Evolutionary conservation across 192 early-diverging fungal species (phyloP), one percentile per base, ranked within the genome.

Genomic region (Coemansia sp.): DNA sequence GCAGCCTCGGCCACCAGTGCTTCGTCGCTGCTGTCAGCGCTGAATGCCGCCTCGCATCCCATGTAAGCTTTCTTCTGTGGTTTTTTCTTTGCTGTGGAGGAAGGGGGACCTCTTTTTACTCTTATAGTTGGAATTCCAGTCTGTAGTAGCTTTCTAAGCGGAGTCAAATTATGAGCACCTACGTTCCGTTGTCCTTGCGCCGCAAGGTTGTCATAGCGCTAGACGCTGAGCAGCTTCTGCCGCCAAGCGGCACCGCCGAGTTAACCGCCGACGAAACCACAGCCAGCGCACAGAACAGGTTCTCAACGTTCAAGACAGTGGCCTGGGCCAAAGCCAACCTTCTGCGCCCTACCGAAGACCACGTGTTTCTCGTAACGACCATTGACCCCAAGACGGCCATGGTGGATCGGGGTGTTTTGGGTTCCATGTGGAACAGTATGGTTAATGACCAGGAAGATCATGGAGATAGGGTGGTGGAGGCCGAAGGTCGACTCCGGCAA

Each of bases 241-340:
- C 50, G 11, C 20, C 21, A 5, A 23, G 20, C 5, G 20, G 14
- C 2, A 4, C 31, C 3, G n/a, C 14, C 13, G 50, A 52, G 2
- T 3, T 13, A 0, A 13, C 44, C 0, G 37, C 30, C 1, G 44
- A 32, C 18, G 41, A 40, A 12, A 42, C 51, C 2, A 22, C 14
- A n/a, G 25, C 32, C 30, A 20, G n/a, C 7, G 39, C 47, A 10
- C n/a, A 21, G 19, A 41, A 45, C 16, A 44, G 64, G 26, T 66
- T 54, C 37, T 26, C 49, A 3, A 21, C 47, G 8, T 64, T 66
- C 49, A 73, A 73, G 28, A 61, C 64, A 8, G 44, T 73, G 0
- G 69, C 69, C 0, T 73, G 69, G 69, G 47, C 39, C 33, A 73
- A 73, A 18, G 64, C 62, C 12, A 73, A 73, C 35, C 14, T 73